Percentiles rank a stretch among this genome's conserved stretches.
Conservation (phyloP, 2,329 filamentous ascomycete genomes). For the Cladobotryum mycophilum region DNA sequence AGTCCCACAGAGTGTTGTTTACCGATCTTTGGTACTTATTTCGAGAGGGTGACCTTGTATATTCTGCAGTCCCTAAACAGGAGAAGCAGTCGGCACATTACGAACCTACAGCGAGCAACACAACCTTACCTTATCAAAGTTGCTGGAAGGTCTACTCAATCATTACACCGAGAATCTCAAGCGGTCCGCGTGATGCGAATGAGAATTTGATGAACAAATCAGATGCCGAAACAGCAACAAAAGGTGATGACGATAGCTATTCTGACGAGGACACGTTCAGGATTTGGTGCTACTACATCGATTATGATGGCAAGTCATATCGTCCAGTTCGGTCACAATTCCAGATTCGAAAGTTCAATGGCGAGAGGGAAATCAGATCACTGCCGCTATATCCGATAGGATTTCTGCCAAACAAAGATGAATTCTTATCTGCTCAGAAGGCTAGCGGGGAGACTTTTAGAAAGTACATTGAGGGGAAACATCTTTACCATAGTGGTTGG, state of each 20-base stretch:
- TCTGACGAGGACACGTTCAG: not conserved
- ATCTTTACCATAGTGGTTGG: slow-evolving; percentile 8
- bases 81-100: not conserved
- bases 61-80: not conserved
- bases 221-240: not conserved
- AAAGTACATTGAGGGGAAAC: slow-evolving; percentile 2
- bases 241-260: too few species aligned
- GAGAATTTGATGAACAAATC: not conserved
- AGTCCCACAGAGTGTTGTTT: too few species aligned
- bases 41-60: not conserved
- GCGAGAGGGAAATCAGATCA: slow-evolving; percentile 6
- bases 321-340: not conserved
- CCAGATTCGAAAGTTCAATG: slow-evolving; percentile 3
- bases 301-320: slow-evolving; percentile 9
- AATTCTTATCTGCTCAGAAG: not conserved
- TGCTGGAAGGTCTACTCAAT: not conserved
- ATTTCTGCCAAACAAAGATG: slow-evolving; percentile 3
- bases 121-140: not conserved
- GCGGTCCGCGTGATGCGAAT: too few species aligned
- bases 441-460: too few species aligned
- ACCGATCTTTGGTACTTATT: slow-evolving; percentile 7
- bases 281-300: slow-evolving; percentile 6
- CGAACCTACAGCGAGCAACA: not conserved
- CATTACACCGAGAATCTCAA: not conserved
- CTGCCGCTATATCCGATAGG: slow-evolving; percentile 7